Evolutionary conservation across 2,329 filamentous ascomycete genomes (phyloP).

Genomic region (Diaporthe amygdali): DNA sequence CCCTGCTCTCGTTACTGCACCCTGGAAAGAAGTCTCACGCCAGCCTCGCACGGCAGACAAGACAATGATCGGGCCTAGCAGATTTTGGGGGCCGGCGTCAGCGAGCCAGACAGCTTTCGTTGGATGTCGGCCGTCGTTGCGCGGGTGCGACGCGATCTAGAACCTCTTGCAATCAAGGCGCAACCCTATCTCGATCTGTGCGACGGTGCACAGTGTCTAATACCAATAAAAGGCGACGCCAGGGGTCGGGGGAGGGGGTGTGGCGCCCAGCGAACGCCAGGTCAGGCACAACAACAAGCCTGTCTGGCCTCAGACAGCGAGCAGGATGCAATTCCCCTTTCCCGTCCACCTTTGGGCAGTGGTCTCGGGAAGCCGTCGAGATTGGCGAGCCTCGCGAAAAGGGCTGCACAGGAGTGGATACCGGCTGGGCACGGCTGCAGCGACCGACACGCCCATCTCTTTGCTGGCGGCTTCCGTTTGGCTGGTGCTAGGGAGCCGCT

Average conservation of each 20-base stretch:
- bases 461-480: constrained; percentile 14
- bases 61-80: background rate
- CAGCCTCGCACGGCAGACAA: constrained; percentile 11
- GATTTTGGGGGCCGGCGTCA: background rate
- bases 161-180: constrained; percentile 16
- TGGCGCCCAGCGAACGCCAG: background rate
- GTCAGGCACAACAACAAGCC: background rate
- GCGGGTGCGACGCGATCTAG: constrained; percentile 23
- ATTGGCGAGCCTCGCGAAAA: background rate
- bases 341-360: background rate
- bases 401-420: constrained; percentile 6
- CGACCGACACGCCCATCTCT: constrained; percentile 3
- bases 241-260: background rate
- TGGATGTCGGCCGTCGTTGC: constrained; percentile 7
- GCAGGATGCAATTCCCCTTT: background rate
- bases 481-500: background rate
- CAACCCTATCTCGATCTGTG: constrained; percentile 20
- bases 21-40: background rate
- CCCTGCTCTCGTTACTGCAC: background rate
- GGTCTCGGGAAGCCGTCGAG: constrained; percentile 1
- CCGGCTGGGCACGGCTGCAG: constrained; percentile 4
- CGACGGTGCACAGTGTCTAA: constrained; percentile 7
- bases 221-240: background rate
- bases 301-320: background rate
- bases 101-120: background rate